These are phyloP conservation scores for Verticillium tricorpus DNA, from an alignment of 2,329 filamentous ascomycete genomes.

Conservation along the genomic window DNA sequence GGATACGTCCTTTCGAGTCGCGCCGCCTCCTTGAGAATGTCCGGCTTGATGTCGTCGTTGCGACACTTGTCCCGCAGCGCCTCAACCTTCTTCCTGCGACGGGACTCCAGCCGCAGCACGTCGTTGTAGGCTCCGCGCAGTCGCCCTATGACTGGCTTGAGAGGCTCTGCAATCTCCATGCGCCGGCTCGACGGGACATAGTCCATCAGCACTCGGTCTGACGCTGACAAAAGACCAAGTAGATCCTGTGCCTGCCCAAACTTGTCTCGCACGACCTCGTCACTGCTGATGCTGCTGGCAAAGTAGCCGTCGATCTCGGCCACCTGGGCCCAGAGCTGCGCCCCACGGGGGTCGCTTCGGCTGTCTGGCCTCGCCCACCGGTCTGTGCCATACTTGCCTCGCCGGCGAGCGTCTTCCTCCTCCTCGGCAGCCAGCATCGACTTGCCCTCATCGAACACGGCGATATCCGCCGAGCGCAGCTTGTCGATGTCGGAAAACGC, in stretches of 20 bases:
- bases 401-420: conserved; percentile 73
- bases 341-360: conserved; percentile 58
- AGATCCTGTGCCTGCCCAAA: conserved; percentile 70
- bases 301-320: conserved; percentile 85
- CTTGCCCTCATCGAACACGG: conserved; percentile 78
- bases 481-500: conserved; percentile 88
- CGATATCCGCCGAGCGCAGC: conserved; percentile 73
- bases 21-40: conserved; percentile 77
- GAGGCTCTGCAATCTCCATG: conserved; percentile 71
- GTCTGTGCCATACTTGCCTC: conserved; percentile 78
- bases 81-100: conserved; percentile 75
- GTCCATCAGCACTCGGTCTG: conserved; percentile 76
- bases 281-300: conserved; percentile 53
- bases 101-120: conserved; percentile 74
- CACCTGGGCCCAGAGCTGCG: conserved; percentile 69
- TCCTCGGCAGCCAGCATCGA: conserved; percentile 74
- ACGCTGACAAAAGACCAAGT: conserved; percentile 71
- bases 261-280: conserved; percentile 67
- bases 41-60: conserved; percentile 81
- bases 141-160: conserved; percentile 74
- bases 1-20: conserved; percentile 83
- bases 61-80: conserved; percentile 73
- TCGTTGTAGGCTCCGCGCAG: conserved; percentile 82
- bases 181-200: conserved; percentile 84
- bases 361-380: conserved; percentile 73